Conservation (phyloP, 306 rosid species). For the Hippophae gyantsensis region DNA sequence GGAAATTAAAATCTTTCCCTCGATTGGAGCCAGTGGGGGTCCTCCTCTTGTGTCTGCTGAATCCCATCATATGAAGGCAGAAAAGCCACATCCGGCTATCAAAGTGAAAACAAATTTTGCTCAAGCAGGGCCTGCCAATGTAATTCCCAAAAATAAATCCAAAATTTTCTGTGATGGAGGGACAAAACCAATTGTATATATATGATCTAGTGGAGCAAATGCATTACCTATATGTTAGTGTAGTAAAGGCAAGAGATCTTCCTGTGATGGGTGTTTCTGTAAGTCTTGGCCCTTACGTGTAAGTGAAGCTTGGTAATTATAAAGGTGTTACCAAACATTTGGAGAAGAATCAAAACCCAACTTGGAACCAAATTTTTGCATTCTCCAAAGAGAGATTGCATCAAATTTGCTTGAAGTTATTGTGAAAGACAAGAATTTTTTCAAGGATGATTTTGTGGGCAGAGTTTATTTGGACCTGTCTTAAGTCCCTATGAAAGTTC, state of each 20-base stretch:
- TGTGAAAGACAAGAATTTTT: slow-evolving; percentile 74
- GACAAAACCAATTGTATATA: slow-evolving; percentile 59
- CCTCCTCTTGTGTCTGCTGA: slow-evolving; percentile 11
- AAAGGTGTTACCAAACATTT: slow-evolving; percentile 63
- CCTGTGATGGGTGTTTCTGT: slow-evolving; percentile 81
- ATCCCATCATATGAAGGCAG: slow-evolving; percentile 1
- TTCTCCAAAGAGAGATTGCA: slow-evolving; percentile 74
- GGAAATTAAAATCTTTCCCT: slow-evolving; percentile 68
- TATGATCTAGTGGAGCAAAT: slow-evolving; percentile 88
- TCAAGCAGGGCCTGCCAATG: slow-evolving; percentile 28
- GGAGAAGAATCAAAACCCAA: slow-evolving; percentile 81
- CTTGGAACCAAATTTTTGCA: slow-evolving; percentile 84
- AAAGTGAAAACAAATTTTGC: slow-evolving; percentile 54
- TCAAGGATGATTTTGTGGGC: slow-evolving; percentile 87
- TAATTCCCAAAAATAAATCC: slow-evolving; percentile 53
- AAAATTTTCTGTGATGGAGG: slow-evolving; percentile 59
- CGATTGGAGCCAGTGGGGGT: slow-evolving; percentile 35
- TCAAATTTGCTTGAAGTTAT: slow-evolving; percentile 65
- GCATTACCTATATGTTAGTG: slow-evolving; percentile 81
- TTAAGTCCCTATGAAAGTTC: slow-evolving; percentile 61
- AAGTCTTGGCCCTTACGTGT: slow-evolving; percentile 92
- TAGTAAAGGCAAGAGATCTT: slow-evolving; percentile 81
- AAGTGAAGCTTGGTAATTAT: slow-evolving; percentile 87
- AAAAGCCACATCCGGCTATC: slow-evolving; percentile 4
- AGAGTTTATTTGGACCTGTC: slow-evolving; percentile 44